Conservation (phyloP, 179 eudicot species). For the Gypsophila paniculata region DNA sequence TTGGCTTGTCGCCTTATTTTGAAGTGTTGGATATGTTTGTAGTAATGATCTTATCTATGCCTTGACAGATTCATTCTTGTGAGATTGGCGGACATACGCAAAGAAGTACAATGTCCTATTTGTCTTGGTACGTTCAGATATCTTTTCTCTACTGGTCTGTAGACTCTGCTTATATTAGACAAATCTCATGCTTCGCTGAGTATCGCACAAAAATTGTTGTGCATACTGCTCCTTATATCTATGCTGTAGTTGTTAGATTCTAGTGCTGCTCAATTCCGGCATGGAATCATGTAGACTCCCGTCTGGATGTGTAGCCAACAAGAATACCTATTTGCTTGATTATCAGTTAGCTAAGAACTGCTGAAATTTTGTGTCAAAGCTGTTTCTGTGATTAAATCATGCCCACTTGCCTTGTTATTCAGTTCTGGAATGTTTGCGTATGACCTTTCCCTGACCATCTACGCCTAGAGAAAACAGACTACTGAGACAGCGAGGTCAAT, state of each 20-base stretch:
- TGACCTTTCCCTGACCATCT: background rate
- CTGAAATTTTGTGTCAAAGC: background rate
- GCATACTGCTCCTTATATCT: background rate
- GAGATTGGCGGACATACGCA: conserved; percentile 63
- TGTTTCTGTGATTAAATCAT: background rate
- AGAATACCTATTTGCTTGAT: background rate
- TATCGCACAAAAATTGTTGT: background rate
- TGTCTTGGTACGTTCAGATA: conserved; percentile 54
- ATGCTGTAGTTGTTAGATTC: conserved; percentile 9
- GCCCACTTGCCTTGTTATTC: background rate
- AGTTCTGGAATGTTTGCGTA: background rate
- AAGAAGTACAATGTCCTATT: conserved; percentile 88
- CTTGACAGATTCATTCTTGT: conserved; percentile 55
- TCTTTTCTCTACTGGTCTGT: background rate
- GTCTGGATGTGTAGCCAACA: background rate
- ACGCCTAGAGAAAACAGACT: background rate
- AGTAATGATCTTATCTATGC: conserved; percentile 15
- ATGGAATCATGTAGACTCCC: background rate
- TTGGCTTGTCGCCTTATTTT: background rate
- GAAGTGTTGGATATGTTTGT: conserved; percentile 7
- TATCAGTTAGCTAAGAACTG: background rate
- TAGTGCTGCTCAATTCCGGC: background rate
- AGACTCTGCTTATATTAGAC: background rate
- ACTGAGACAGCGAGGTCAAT: background rate
- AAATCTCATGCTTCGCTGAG: background rate